Evolutionary conservation across 148 eudicot genomes (phyloP), one percentile per base, ranked within the genome.

Genomic region (Chenopodium suecicum): DNA sequence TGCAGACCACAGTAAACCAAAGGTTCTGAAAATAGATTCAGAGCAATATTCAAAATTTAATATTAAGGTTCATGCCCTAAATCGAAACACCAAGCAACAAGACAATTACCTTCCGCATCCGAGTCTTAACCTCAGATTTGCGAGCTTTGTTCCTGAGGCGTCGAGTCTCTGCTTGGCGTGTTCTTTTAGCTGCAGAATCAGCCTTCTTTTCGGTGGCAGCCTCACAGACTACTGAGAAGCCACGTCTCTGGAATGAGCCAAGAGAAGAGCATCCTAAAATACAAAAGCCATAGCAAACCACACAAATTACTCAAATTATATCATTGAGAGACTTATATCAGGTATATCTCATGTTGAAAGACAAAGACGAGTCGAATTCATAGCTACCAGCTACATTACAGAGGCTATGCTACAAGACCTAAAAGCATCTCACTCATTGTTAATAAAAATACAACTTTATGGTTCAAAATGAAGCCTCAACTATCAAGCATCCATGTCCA

Each of bases 91-190:
- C 20, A 69, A 22, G 52, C 27, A 76, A 37, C 2, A 65, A 41
- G 44, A 60, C 22, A 9, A 17, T 63, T 81, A 95, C 99, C 98
- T 92, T 96, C 86, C 86, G 92, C 95, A 95, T 94, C 68, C 98
- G 89, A 68, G 98, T 96, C 77, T 81, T 89, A 78, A 92, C 75
- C 79, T 96, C 99, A n/a, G 98, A 94, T 82, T 94, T 96, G 32
- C 88, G 75, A n/a, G 97, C 86, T 85, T 95, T 96, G 86, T 94
- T 88, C 74, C 93, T 89, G 27, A 94, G 70, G 11, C 98, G 87
- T 56, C 98, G 90, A 86, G 93, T 92, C 87, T 94, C 98, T 4
- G 94, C 88, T 82, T 95, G 99, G 23, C 98, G 92, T 78, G 89
- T 87, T 86, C 99, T 87, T 85, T 96, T 94, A 4, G 85, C 93